Base-by-base conservation (phyloP, 352 stramenopile genomes). In the Hyaloperonospora brassicae region DNA sequence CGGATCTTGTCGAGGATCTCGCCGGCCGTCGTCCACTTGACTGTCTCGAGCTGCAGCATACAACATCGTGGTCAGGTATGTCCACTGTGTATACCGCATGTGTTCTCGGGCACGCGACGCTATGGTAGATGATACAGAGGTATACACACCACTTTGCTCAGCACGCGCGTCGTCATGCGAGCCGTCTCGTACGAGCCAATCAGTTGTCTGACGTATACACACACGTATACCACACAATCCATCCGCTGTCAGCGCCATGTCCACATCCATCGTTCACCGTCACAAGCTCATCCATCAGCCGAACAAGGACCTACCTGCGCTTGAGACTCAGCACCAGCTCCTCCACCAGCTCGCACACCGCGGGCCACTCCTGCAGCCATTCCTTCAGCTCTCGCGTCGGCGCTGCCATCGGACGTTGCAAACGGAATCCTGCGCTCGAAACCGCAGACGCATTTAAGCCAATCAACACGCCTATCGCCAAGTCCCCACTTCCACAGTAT, bases 1-100 rank as follows among this genome's bases (percentile, higher is more conserved):
- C 80, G 80, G 47, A 91, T 82, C 57, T 93, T 89, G 22, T 89
- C 84, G n/a, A 86, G 76, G 53, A 93, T 87, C 58, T 93, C 81
- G 9, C 77, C 73, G 2, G 81, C 81, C 12, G 79, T 92, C 17
- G 69, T 73, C 81, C 81, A 92, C 47, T 89, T 64, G 38, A 89
- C 73, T 8, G 81, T 89, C 58, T 89, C 79, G 5, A 92, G 63
- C 81, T 91, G 42, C 22, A 58, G 14, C 2, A 51, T 13, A 17
- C 17, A 2, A 24, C 11, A n/a, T 6, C 41, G 24, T 14, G 5
- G 17, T n/a, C 5, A 27, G 7, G 11, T 5, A 1, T 44, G 39
- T 24, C 9, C 12, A 47, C 0, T 9, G 21, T 22, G 23, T 47
- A 34, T 22, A 47, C 23, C 12, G 2, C 9, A 17, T 31, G 24